Percentiles rank a stretch among this genome's conserved stretches.
Evolutionary conservation across 345 rosid species (phyloP).

Genomic region (Citrus cavaleriei): DNA sequence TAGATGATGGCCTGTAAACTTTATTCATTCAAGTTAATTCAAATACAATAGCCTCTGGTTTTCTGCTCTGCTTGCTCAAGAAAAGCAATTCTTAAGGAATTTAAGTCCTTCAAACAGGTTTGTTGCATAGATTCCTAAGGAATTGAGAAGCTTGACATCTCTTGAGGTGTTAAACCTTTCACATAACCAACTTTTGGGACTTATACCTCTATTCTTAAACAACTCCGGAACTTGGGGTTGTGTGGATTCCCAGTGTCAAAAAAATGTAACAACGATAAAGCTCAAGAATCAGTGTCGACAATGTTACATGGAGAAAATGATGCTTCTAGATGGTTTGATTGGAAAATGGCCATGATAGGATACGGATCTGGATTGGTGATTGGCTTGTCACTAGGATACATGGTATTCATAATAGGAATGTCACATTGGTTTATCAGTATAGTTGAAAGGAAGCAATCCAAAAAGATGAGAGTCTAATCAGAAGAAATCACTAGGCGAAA

Average conservation of each 20-base stretch:
- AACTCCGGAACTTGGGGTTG: not conserved
- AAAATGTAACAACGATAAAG: not conserved
- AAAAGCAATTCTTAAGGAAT: too few relatives aligned
- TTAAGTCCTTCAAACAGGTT: too few relatives aligned
- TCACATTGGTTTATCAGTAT: not conserved
- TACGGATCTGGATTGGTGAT: not conserved
- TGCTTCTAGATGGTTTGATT: not conserved
- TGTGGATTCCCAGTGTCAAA: not conserved
- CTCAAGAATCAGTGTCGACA: not conserved
- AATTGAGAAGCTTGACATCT: too few relatives aligned
- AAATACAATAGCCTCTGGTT: too few relatives aligned
- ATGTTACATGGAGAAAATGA: not conserved
- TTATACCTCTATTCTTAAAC: not conserved
- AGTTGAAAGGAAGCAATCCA: not conserved
- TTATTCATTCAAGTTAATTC: too few relatives aligned
- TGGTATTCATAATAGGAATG: conserved; percentile 7
- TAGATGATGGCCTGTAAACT: too few relatives aligned
- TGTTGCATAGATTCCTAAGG: too few relatives aligned
- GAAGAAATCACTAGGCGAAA: not conserved
- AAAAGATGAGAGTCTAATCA: not conserved
- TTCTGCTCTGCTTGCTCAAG: too few relatives aligned
- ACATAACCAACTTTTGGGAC: not conserved
- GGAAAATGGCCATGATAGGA: not conserved
- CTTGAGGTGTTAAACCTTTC: too few relatives aligned
- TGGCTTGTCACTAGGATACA: not conserved